These are phyloP conservation scores for Russula sp. DNA, from an alignment of 768 basidiomycete species.

Conservation along the genomic window DNA sequence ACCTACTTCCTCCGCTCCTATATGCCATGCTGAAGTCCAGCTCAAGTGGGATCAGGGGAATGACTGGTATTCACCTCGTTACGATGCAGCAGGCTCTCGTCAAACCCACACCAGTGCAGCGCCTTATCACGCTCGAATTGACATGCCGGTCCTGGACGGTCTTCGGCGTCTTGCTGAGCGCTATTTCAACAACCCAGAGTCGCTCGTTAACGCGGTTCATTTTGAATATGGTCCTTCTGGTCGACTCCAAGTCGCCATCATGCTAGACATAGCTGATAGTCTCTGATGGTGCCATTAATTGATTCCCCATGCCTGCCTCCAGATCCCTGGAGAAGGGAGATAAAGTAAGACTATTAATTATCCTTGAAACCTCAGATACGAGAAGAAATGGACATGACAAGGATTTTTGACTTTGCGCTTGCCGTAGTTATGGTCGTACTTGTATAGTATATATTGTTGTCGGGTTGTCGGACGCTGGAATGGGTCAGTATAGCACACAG, in stretches of 20 bases:
- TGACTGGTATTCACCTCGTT: background rate
- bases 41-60: background rate
- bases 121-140: background rate
- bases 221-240: background rate
- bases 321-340: too few relatives aligned
- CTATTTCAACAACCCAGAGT: constrained; percentile 9
- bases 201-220: background rate
- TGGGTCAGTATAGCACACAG: too few relatives aligned
- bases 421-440: too few relatives aligned
- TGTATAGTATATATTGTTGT: too few relatives aligned
- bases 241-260: background rate
- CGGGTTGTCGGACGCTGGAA: too few relatives aligned
- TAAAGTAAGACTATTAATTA: too few relatives aligned
- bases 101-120: background rate
- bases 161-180: constrained; percentile 4
- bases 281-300: background rate
- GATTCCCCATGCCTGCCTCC: background rate
- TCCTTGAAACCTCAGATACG: too few relatives aligned
- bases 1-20: background rate
- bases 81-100: background rate
- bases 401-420: too few relatives aligned
- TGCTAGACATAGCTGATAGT: background rate
- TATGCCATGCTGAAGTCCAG: background rate
- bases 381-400: too few relatives aligned
- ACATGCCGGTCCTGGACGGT: background rate